Evolutionary conservation across 164 flowering plant genomes (phyloP).

Genomic region (Nymphaea colorata): DNA sequence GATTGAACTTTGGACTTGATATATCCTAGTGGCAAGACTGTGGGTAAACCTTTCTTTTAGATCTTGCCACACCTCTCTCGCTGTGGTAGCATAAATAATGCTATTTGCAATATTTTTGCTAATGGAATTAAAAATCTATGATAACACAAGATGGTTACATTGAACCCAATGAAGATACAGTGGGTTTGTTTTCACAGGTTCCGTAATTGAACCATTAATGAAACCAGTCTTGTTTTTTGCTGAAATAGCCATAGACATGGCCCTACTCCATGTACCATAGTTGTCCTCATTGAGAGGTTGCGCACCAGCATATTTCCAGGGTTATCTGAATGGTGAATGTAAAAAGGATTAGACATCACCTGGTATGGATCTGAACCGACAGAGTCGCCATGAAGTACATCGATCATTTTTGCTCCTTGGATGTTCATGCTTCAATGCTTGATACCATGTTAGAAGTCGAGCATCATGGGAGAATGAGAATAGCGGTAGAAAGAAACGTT

Average conservation of each 20-base stretch:
- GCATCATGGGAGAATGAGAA: no score
- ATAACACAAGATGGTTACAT: not conserved
- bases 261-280: conserved; percentile 1
- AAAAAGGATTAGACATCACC: not conserved
- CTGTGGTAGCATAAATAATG: not conserved
- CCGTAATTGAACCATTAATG: not conserved
- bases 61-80: not conserved
- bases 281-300: not conserved
- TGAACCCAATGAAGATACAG: not conserved
- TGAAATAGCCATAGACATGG: not conserved
- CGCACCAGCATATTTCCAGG: not conserved
- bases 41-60: conserved; percentile 1
- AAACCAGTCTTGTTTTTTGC: not conserved
- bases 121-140: not conserved
- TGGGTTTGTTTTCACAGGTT: not conserved
- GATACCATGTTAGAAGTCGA: no score
- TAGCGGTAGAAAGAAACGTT: no score
- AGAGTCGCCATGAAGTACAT: no score
- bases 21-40: conserved; percentile 1
- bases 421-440: no score
- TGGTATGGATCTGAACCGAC: no score
- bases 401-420: no score
- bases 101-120: not conserved
- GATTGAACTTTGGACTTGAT: not conserved
- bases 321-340: conserved; percentile 1